Evolutionary conservation across 2,329 filamentous ascomycete genomes (phyloP), one percentile per base, ranked within the genome.

Genomic region (Ophiocordyceps camponoti-floridani): DNA sequence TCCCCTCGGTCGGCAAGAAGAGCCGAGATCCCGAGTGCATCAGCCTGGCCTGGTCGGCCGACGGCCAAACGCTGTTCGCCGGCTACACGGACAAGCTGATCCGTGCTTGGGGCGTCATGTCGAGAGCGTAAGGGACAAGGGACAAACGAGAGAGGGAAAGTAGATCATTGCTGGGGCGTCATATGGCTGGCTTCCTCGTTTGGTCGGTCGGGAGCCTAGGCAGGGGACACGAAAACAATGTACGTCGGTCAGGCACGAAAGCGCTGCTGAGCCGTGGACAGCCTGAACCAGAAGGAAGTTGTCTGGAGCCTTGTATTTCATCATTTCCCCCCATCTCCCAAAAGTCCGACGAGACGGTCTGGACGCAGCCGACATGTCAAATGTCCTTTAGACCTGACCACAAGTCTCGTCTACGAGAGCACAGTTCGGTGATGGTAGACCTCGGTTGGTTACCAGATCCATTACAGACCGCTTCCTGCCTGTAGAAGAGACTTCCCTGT

Each of bases 1-100:
- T 91, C 76, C 76, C 87, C 64, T 94, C 87, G 66, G 82, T 87
- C 66, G 85, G 88, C 75, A 94, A 94, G 86, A 96, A 96, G 86
- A 87, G 82, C 80, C 81, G 88, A 66, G 89, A 95, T 72, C 91
- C 91, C 60, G 89, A 96, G 82, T 96, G 89, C 70, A 82, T 98
- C 62, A 86, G 79, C 66, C 77, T 98, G 72, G 89, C 89, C 66
- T 98, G 91, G 91, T 86, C 79, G 66, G 89, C 88, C 64, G 91
- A 98, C 63, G 91, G 91, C 67, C 89, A 96, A 81, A 96, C 91
- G 64, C 77, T 98, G 68, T 98, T 98, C 70, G 88, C 91, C 67
- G 91, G 91, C 70, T 98, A 98, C 81, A 98, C 91, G 60, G 91
- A 98, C 75, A 96, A 95, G 81, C 83, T 93, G 74, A 94, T 94